Conservation (phyloP, 805 yeast species). For the Candida anglica region DNA sequence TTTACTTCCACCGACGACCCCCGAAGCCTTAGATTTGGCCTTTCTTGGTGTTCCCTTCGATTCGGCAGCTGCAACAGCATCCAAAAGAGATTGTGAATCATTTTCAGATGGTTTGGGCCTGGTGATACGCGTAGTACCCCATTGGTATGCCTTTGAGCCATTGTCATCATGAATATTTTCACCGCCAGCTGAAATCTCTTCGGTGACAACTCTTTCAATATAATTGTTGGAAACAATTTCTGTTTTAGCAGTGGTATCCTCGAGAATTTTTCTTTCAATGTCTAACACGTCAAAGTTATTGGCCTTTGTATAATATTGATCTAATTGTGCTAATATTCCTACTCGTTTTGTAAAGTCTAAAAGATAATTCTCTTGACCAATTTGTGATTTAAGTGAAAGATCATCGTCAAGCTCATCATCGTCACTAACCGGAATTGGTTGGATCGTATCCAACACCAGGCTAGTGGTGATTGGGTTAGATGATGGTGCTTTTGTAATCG, state of each 20-base stretch:
- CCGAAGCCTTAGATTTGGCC: constrained; percentile 6
- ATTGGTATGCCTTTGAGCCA: constrained; percentile 14
- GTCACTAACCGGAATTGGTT: constrained; percentile 1
- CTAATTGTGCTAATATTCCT: constrained; percentile 10
- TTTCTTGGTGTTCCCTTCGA: neutral
- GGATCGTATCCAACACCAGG: too few relatives aligned
- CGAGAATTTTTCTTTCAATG: constrained; percentile 1
- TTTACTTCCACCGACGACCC: too few relatives aligned
- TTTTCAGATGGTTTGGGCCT: neutral
- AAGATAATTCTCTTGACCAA: constrained; percentile 6
- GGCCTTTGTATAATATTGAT: constrained; percentile 9
- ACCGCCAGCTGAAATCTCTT: constrained; percentile 17
- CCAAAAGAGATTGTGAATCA: neutral
- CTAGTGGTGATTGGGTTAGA: neutral
- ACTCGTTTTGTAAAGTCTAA: constrained; percentile 9
- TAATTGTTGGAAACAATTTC: constrained; percentile 25
- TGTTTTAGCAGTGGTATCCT: constrained; percentile 11
- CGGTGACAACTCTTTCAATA: constrained; percentile 33
- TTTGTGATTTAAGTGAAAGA: too few relatives aligned
- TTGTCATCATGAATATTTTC: constrained; percentile 16
- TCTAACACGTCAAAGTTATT: constrained; percentile 4
- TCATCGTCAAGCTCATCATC: constrained; percentile 1
- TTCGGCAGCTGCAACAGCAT: neutral
- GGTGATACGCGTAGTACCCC: constrained; percentile 5
- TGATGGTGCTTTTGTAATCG: neutral